A percentile compares a stretch with the other conserved stretches of the same genome.
These are phyloP conservation scores for Clohesyomyces aquaticus DNA, from an alignment of 495 filamentous ascomycete genomes.

Conservation along the genomic window DNA sequence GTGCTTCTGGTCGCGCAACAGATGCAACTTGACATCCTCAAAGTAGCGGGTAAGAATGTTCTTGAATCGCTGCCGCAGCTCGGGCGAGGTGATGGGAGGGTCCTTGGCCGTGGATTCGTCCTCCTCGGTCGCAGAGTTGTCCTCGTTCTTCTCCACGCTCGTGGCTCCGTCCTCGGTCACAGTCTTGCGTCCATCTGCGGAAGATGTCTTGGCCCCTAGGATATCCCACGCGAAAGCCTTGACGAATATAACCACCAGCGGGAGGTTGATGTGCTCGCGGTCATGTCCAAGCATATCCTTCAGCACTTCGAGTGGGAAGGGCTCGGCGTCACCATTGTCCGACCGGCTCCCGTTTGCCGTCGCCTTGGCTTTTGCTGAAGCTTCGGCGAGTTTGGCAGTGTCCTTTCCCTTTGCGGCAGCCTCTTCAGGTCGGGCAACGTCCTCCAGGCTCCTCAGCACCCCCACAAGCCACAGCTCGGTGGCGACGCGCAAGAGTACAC, in stretches of 20 bases:
- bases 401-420: constrained; percentile 63
- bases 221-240: constrained; percentile 97
- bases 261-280: constrained; percentile 86
- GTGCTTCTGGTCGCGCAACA: constrained; percentile 86
- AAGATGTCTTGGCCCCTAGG: constrained; percentile 70
- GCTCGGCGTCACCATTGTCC: constrained; percentile 58
- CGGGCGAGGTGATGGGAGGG: constrained; percentile 70
- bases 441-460: constrained; percentile 83
- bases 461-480: constrained; percentile 97
- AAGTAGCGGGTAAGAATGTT: constrained; percentile 89
- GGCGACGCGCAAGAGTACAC: constrained; percentile 82
- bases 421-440: constrained; percentile 85
- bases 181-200: constrained; percentile 75
- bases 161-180: constrained; percentile 85
- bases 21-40: constrained; percentile 87
- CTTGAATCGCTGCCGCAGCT: constrained; percentile 82
- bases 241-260: constrained; percentile 89
- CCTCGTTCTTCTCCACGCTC: constrained; percentile 55
- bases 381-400: constrained; percentile 51
- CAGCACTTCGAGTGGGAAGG: constrained; percentile 92
- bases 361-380: constrained; percentile 57
- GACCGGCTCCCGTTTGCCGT: constrained; percentile 48
- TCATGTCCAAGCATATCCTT: constrained; percentile 96
- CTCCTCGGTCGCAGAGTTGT: constrained; percentile 53
- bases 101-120: constrained; percentile 57